Percentiles rank a stretch among this genome's conserved stretches.
Conservation (phyloP, 2,329 filamentous ascomycete species). For the Ceratocystis diversiconidia region DNA sequence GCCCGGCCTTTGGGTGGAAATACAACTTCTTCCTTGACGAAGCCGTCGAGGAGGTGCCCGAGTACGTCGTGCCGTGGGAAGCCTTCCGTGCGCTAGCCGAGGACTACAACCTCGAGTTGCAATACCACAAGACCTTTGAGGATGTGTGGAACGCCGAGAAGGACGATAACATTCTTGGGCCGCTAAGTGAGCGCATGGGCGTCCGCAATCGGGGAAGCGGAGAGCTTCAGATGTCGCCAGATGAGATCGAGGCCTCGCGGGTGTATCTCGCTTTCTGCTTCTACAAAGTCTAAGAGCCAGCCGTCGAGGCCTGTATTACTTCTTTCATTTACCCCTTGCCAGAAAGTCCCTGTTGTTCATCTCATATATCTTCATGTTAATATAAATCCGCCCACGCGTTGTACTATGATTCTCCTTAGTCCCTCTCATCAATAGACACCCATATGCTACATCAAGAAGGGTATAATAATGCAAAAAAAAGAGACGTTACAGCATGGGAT, state of each 20-base stretch:
- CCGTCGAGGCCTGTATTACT: background rate
- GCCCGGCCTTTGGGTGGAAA: slow-evolving; percentile 92
- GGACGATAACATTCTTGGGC: slow-evolving; percentile 65
- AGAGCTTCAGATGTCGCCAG: slow-evolving; percentile 56
- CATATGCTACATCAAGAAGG: background rate
- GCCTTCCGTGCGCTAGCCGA: slow-evolving; percentile 90
- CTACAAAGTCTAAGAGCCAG: slow-evolving; percentile 59
- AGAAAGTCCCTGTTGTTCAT: background rate
- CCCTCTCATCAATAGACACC: too few relatives aligned
- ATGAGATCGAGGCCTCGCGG: slow-evolving; percentile 83
- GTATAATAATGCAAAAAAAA: slow-evolving; percentile 1
- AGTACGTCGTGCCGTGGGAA: slow-evolving; percentile 97
- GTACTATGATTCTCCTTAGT: background rate
- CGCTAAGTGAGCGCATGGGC: slow-evolving; percentile 88
- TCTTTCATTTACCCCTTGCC: background rate
- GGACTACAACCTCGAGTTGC: slow-evolving; percentile 89
- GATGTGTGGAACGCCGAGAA: slow-evolving; percentile 91
- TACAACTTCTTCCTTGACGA: slow-evolving; percentile 95
- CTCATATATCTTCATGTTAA: background rate
- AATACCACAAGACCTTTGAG: slow-evolving; percentile 80
- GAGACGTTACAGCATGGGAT: slow-evolving; percentile 18
- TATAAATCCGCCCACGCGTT: background rate
- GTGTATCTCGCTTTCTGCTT: slow-evolving; percentile 96
- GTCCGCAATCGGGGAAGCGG: slow-evolving; percentile 60
- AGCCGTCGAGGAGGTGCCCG: slow-evolving; percentile 87